Base-by-base conservation (phyloP, 495 filamentous ascomycete species). In the Haplographium delicatum region DNA sequence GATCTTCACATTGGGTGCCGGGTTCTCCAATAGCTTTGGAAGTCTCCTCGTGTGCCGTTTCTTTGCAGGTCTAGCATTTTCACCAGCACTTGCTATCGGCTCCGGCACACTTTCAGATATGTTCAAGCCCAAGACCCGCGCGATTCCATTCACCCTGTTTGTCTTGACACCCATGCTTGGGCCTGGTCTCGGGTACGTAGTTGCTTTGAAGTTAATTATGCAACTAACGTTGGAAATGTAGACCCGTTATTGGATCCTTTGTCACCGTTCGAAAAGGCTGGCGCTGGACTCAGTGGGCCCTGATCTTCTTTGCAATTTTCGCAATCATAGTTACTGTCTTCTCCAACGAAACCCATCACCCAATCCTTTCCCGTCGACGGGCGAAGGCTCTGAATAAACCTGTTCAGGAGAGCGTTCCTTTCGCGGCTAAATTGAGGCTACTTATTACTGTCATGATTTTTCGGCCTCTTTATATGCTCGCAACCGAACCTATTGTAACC, bases 221-320 rank as follows among this genome's bases (percentile, higher is more conserved):
- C n/a, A 38, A 38, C 34, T 16, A 38, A 8, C 9, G 31, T 3
- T 15, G 16, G 25, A 18, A 15, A 11, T 24, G 8, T 10, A 69
- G 80, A 4, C 82, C 83, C 3, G 65, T 83, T 26, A 71, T 87
- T 28, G 84, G 84, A 18, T 76, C 78, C n/a, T 86, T 80, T 54
- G 68, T 77, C 20, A 70, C 72, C 4, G 68, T 74, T 39, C 65
- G 75, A 22, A 81, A 79, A 54, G 68, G 65, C 27, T 86, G 80
- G 76, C 73, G 79, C 28, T 85, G 82, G 80, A 81, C 80, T 3
- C 71, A 72, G 47, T 71, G 54, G 40, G 68, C 64, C 0, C 44
- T 69, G 28, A 61, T 66, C 40, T 67, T 70, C 55, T 63, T 71
- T 51, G 63, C 72, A 13, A 51, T 68, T 30, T 65, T 74, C 51